A percentile compares a stretch with the other conserved stretches of the same genome.
These are phyloP conservation scores for Penicillium lagena DNA, from an alignment of 495 filamentous ascomycete genomes.

Conservation along the genomic window DNA sequence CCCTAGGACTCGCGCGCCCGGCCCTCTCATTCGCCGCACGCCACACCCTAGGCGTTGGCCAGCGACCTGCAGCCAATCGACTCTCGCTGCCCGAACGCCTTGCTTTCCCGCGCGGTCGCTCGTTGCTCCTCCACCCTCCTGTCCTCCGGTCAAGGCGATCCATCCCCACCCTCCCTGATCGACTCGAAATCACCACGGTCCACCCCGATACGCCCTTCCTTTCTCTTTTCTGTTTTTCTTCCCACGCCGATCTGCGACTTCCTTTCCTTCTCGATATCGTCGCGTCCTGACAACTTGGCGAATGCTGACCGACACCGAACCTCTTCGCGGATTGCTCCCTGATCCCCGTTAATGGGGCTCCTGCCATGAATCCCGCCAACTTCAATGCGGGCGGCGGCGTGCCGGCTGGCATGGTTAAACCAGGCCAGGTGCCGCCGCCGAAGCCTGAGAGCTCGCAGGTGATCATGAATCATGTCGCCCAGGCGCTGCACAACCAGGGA, in stretches of 20 bases:
- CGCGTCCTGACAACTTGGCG: constrained; percentile 15
- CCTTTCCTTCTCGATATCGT: background rate
- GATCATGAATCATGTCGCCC: constrained; percentile 31
- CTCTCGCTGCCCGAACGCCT: constrained; percentile 38
- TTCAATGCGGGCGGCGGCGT: constrained; percentile 40
- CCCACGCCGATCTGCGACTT: constrained; percentile 9
- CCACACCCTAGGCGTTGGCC: constrained; percentile 22
- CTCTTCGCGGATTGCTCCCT: constrained; percentile 32
- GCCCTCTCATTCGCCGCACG: constrained; percentile 25
- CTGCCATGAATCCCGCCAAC: constrained; percentile 45
- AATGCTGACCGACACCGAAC: constrained; percentile 33
- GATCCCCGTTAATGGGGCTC: constrained; percentile 40
- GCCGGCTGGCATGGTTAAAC: constrained; percentile 26
- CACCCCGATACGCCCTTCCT: constrained; percentile 18
- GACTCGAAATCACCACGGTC: constrained; percentile 18
- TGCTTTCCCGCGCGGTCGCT: constrained; percentile 28
- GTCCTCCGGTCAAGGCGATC: constrained; percentile 17
- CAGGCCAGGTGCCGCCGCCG: constrained; percentile 25
- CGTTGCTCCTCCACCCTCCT: constrained; percentile 11
- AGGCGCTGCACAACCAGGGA: constrained; percentile 30
- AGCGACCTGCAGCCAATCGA: constrained; percentile 25
- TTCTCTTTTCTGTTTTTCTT: constrained; percentile 6
- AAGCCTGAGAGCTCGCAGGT: constrained; percentile 28
- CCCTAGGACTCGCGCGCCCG: constrained; percentile 12
- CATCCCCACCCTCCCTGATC: constrained; percentile 29